Percentiles rank a stretch among this genome's conserved stretches.
phyloP scores from a whole-genome alignment of 1,284 basidiomycete species.

The Cutaneotrichosporon cavernicola region DNA sequence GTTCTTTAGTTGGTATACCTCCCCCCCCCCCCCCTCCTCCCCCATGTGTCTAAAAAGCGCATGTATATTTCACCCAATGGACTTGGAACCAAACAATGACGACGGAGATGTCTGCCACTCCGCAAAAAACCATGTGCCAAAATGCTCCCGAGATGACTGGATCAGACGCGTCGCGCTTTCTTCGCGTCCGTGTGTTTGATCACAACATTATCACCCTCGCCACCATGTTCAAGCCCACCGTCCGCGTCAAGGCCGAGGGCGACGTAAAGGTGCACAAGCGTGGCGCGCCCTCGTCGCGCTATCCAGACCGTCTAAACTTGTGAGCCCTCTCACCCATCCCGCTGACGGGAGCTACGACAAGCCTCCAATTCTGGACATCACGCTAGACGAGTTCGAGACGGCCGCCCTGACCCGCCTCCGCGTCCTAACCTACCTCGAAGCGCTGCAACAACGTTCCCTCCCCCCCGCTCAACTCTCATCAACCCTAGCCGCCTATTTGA shows the following conservation, averaged over 20 bases:
- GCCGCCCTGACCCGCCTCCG: conserved; percentile 81
- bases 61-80: not conserved
- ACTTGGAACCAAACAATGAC: conserved; percentile 10
- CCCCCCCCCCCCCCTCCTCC: too few relatives aligned
- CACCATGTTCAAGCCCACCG: conserved; percentile 46
- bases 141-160: conserved; percentile 4
- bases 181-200: not conserved
- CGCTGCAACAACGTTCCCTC: conserved; percentile 57
- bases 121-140: not conserved
- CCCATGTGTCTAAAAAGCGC: not conserved
- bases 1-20: not conserved
- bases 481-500: conserved; percentile 43
- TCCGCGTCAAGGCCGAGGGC: conserved; percentile 18
- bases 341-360: conserved; percentile 66
- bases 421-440: conserved; percentile 92
- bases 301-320: conserved; percentile 78
- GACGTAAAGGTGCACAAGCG: conserved; percentile 47
- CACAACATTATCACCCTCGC: conserved; percentile 7
- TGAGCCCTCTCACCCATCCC: conserved; percentile 51
- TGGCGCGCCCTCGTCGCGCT: conserved; percentile 43
- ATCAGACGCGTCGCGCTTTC: conserved; percentile 9
- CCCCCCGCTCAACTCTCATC: conserved; percentile 41
- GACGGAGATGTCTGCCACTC: not conserved
- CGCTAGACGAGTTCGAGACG: conserved; percentile 93
- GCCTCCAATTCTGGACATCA: conserved; percentile 86